Base-by-base conservation (phyloP, 2,329 filamentous ascomycete genomes). In the Cercospora sesami region DNA sequence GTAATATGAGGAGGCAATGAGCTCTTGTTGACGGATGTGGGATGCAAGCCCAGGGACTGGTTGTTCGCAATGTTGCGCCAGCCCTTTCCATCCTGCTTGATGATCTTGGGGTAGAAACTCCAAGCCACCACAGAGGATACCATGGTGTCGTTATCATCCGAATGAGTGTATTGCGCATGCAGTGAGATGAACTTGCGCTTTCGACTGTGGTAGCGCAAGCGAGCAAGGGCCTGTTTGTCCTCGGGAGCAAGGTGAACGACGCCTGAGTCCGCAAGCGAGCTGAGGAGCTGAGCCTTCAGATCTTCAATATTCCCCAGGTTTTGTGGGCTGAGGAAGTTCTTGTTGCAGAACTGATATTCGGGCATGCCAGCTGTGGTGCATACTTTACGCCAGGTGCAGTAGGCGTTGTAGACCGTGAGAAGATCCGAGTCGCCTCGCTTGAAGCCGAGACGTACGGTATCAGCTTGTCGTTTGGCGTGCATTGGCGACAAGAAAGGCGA, bases 31-130 rank as follows among this genome's bases (percentile, higher is more conserved):
- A 99, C 92, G 1, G 93, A 96, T 0, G 90, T 91, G 0, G 93
- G 91, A 73, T 96, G 93, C 21, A 99, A 83, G 66, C 89, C 93
- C 73, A 99, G 93, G 55, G 87, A 86, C 79, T 98, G 94, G 78
- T 96, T 97, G 81, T 97, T 98, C 63, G 91, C 89, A 68, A 97
- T 89, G 73, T 97, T 98, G 65, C 94, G 90, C 85, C 94, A 91
- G 12, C 92, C 93, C 81, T 93, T 96, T 60, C 88, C 89, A 75
- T 98, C 94, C 65, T 91, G 88, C 28, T 91, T 87, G 3, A 98
- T 85, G 16, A 99, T 86, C 75, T 97, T 97, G 0, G 95, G 95
- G 76, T 99, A 98, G 82, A 99, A 97, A 63, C 92, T 94, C 87
- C 92, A 96, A 0, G 93, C 91, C 73, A 97, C 91, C 51, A 97